Evolutionary conservation across 805 yeast genomes (phyloP).

Genomic region (Citeromyces nyonsensis): DNA sequence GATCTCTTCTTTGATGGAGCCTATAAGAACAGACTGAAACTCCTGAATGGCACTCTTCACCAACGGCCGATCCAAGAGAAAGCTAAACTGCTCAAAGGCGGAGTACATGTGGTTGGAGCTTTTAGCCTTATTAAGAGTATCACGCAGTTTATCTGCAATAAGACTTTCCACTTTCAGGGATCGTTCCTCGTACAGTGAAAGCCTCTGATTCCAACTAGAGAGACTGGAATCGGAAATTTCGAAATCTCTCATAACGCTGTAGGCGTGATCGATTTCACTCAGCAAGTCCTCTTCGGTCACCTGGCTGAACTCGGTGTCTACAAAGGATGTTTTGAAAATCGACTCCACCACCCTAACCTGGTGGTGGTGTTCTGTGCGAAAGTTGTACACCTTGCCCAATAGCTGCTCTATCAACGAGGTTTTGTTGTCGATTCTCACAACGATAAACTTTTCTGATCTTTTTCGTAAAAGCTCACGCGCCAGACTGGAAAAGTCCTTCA

Average conservation of each 20-base stretch:
- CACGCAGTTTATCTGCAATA: too few species aligned
- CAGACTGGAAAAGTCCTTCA: slow-evolving; percentile 47
- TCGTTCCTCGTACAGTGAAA: too few species aligned
- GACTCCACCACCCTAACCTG: slow-evolving; percentile 11
- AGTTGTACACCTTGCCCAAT: slow-evolving; percentile 21
- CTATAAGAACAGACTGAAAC: slow-evolving; percentile 35
- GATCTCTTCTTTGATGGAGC: slow-evolving; percentile 31
- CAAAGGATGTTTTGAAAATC: too few species aligned
- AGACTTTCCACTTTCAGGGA: too few species aligned
- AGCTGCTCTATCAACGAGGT: slow-evolving; percentile 22
- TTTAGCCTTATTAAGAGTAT: slow-evolving; percentile 7
- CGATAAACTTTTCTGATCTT: slow-evolving; percentile 53
- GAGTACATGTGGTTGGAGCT: slow-evolving; percentile 33
- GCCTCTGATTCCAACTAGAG: too few species aligned
- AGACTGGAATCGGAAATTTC: slow-evolving; percentile 3
- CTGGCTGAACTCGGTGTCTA: not conserved
- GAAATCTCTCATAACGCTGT: not conserved
- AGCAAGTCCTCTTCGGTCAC: not conserved
- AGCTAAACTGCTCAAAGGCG: slow-evolving; percentile 29
- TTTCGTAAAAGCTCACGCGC: slow-evolving; percentile 67
- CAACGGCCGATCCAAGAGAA: slow-evolving; percentile 33
- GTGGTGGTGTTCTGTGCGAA: slow-evolving; percentile 40
- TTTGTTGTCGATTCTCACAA: slow-evolving; percentile 40
- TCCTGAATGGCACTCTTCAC: slow-evolving; percentile 42
- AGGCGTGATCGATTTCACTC: not conserved